Conservation (phyloP, 768 basidiomycete genomes). For the Boletus edulis region DNA sequence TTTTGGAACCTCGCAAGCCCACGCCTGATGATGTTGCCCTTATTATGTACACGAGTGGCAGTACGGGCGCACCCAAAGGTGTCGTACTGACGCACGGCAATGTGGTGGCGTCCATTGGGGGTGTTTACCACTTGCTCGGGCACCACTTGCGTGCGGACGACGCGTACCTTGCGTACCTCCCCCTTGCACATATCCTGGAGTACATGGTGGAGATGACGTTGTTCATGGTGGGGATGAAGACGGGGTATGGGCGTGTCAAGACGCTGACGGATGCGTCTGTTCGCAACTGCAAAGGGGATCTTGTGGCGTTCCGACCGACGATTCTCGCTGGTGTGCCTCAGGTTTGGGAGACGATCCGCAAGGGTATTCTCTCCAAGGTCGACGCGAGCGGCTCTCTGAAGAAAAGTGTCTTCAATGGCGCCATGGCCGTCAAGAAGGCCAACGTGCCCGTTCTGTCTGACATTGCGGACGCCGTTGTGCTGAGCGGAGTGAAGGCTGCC, state of each 20-base stretch:
- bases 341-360: slow-evolving; percentile 96
- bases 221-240: slow-evolving; percentile 72
- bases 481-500: slow-evolving; percentile 73
- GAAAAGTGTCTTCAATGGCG: slow-evolving; percentile 77
- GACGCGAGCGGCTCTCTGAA: slow-evolving; percentile 62
- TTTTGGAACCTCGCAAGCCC: slow-evolving; percentile 50
- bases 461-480: slow-evolving; percentile 72
- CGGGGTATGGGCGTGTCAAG: slow-evolving; percentile 92
- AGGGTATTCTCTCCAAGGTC: slow-evolving; percentile 86
- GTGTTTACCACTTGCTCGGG: slow-evolving; percentile 65
- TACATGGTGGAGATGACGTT: slow-evolving; percentile 87
- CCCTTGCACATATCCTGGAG: slow-evolving; percentile 93
- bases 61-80: slow-evolving; percentile 93
- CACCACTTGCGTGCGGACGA: slow-evolving; percentile 41
- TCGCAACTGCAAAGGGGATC: slow-evolving; percentile 84
- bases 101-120: slow-evolving; percentile 82
- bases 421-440: slow-evolving; percentile 71
- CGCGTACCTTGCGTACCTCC: slow-evolving; percentile 83
- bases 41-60: slow-evolving; percentile 88
- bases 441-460: slow-evolving; percentile 61
- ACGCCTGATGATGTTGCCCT: slow-evolving; percentile 52
- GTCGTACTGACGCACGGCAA: slow-evolving; percentile 88
- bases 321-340: slow-evolving; percentile 95
- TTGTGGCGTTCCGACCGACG: slow-evolving; percentile 77
- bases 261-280: slow-evolving; percentile 95